A percentile compares a stretch with the other conserved stretches of the same genome.
phyloP scores from a whole-genome alignment of 148 eudicot genomes.

The Rhododendron molle region DNA sequence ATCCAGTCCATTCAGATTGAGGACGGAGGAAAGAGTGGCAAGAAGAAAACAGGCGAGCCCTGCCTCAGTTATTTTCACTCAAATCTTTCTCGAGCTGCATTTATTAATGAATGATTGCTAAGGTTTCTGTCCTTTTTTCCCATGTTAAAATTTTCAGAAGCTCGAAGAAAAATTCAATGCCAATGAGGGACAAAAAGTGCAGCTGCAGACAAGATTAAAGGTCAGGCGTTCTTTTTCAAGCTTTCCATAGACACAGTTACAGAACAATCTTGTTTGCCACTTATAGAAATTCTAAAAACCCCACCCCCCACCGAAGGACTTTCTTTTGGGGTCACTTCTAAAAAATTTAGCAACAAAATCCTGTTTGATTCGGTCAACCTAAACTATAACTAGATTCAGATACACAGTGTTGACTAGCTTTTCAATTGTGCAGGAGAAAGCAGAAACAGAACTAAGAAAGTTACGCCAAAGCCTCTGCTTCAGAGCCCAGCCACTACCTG shows the following conservation, averaged over 20 bases:
- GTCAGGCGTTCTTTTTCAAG: slow-evolving; percentile 11
- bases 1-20: slow-evolving; percentile 33
- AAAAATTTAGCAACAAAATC: not conserved
- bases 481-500: slow-evolving; percentile 61
- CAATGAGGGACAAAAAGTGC: slow-evolving; percentile 34
- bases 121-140: not conserved
- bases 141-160: slow-evolving; percentile 21
- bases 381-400: not conserved
- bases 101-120: not conserved
- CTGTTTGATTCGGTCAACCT: not conserved
- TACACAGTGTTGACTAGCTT: not conserved
- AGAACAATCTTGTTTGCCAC: not conserved
- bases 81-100: not conserved
- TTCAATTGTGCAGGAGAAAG: slow-evolving; percentile 50
- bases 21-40: slow-evolving; percentile 54
- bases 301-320: not conserved
- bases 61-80: not conserved
- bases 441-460: slow-evolving; percentile 56
- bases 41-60: slow-evolving; percentile 51
- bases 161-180: slow-evolving; percentile 50
- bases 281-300: not conserved
- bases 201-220: slow-evolving; percentile 39
- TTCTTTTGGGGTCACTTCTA: not conserved
- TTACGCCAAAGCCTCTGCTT: slow-evolving; percentile 72
- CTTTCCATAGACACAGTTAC: not conserved